These are phyloP conservation scores for Spergularia bocconei DNA, from an alignment of 148 eudicot genomes.

Conservation along the genomic window DNA sequence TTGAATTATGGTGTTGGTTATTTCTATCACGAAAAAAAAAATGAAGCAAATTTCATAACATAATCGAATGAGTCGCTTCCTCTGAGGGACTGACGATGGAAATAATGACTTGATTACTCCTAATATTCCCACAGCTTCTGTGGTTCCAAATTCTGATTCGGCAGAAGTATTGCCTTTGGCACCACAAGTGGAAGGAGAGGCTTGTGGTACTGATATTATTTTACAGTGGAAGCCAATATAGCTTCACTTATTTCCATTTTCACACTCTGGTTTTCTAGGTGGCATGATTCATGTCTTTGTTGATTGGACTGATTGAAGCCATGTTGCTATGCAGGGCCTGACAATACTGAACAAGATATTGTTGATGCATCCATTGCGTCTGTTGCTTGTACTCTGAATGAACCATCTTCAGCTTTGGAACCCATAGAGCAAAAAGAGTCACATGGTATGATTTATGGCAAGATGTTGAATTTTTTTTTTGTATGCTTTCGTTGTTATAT, in stretches of 20 bases:
- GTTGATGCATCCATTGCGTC: neutral
- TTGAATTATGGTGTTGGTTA: too few relatives aligned
- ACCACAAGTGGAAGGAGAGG: neutral
- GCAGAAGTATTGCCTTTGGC: too few relatives aligned
- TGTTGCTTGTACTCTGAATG: neutral
- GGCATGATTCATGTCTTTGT: neutral
- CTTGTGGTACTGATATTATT: too few relatives aligned
- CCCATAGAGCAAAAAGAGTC: neutral
- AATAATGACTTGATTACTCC: neutral
- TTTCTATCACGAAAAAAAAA: neutral
- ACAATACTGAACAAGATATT: neutral
- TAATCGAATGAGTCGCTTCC: neutral
- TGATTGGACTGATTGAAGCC: too few relatives aligned
- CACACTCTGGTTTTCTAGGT: neutral
- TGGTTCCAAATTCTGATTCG: neutral
- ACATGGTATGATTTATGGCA: neutral
- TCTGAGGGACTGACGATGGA: neutral
- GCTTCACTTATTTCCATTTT: too few relatives aligned
- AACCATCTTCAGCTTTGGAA: neutral
- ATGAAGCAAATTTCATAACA: neutral
- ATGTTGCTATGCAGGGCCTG: slow-evolving; percentile 5
- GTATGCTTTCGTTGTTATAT: neutral
- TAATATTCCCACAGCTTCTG: neutral
- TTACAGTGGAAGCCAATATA: slow-evolving; percentile 2
- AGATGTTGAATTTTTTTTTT: neutral